Evolutionary conservation across 495 filamentous ascomycete genomes (phyloP).

Genomic region (Hyaloscypha bicolor): DNA sequence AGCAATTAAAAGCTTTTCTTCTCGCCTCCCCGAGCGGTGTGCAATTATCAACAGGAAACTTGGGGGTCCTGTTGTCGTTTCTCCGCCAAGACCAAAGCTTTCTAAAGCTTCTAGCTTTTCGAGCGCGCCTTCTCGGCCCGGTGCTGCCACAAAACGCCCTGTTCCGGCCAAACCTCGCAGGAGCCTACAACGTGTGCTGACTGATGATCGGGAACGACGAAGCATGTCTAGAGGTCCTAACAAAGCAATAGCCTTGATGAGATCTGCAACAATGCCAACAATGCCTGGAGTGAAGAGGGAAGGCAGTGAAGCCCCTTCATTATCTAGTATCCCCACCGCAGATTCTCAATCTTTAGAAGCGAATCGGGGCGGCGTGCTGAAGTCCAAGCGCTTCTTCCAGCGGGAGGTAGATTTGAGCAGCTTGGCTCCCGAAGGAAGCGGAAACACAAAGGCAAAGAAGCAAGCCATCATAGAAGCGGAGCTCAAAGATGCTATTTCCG

Average conservation of each 20-base stretch:
- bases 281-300: conserved; percentile 65
- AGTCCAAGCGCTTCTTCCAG: conserved; percentile 61
- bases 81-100: conserved; percentile 58
- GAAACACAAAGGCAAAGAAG: conserved; percentile 69
- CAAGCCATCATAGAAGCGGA: conserved; percentile 79
- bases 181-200: conserved; percentile 69
- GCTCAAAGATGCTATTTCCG: conserved; percentile 77
- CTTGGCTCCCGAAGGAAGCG: conserved; percentile 52
- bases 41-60: conserved; percentile 82
- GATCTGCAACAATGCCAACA: conserved; percentile 67
- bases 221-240: conserved; percentile 51
- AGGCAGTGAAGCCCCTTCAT: conserved; percentile 55
- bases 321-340: conserved; percentile 51
- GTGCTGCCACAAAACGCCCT: conserved; percentile 57
- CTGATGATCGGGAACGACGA: conserved; percentile 56
- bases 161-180: conserved; percentile 53
- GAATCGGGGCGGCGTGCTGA: conserved; percentile 54
- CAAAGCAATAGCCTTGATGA: conserved; percentile 59
- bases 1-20: conserved; percentile 63
- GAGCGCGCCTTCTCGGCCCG: conserved; percentile 45
- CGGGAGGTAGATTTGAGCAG: conserved; percentile 70
- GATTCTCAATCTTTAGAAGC: conserved; percentile 25
- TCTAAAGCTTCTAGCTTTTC: conserved; percentile 41
- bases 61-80: conserved; percentile 69
- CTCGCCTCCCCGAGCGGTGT: conserved; percentile 80